Evolutionary conservation across 2,329 filamentous ascomycete species (phyloP).

Genomic region (Fusarium verrucosum): DNA sequence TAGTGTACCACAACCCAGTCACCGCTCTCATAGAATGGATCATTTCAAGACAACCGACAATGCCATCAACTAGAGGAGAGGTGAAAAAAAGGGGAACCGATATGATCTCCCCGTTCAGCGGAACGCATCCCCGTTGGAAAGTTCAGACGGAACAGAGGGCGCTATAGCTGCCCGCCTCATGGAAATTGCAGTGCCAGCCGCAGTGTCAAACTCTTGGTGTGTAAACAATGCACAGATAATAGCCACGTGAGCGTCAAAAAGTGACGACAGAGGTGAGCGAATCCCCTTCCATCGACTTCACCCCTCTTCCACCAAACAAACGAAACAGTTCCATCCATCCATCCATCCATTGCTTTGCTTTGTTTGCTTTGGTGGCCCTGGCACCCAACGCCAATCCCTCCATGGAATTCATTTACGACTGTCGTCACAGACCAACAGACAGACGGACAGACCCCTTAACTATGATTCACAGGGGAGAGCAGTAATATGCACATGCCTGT

Average conservation of each 20-base stretch:
- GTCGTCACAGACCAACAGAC: too few species aligned
- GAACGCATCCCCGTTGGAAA: constrained; percentile 26
- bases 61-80: constrained; percentile 4
- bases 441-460: background rate
- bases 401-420: constrained; percentile 18
- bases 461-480: constrained; percentile 5
- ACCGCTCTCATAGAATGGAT: constrained; percentile 30
- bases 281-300: constrained; percentile 33
- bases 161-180: constrained; percentile 24
- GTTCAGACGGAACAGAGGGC: constrained; percentile 6
- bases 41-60: constrained; percentile 21
- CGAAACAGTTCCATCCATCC: constrained; percentile 16
- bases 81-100: constrained; percentile 16
- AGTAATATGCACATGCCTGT: constrained; percentile 9
- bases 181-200: constrained; percentile 16
- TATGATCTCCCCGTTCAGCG: constrained; percentile 15
- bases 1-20: constrained; percentile 28
- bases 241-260: constrained; percentile 35
- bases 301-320: constrained; percentile 41
- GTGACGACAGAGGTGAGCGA: constrained; percentile 28
- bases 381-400: constrained; percentile 18
- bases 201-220: too few species aligned
- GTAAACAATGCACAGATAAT: constrained; percentile 11
- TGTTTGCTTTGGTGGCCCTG: constrained; percentile 11
- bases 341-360: background rate